A percentile compares a stretch with the other conserved stretches of the same genome.
phyloP scores from a whole-genome alignment of 2,329 filamentous ascomycete genomes.

The Colletotrichum coccodes region DNA sequence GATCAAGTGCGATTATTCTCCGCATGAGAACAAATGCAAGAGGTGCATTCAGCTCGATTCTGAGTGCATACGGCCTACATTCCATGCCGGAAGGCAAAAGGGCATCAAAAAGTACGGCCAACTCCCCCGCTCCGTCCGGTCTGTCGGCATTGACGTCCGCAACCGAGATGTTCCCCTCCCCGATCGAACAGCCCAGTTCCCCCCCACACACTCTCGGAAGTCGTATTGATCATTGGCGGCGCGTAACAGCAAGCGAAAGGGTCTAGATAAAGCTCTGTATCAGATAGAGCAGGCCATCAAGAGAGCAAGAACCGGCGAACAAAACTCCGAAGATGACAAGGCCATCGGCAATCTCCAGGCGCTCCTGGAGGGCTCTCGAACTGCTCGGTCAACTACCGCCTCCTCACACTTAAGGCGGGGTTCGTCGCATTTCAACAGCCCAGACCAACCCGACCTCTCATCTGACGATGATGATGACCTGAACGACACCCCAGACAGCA shows the following conservation, averaged over 20 bases:
- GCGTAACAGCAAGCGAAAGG: constrained; percentile 73
- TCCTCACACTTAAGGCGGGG: constrained; percentile 35
- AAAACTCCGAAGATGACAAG: constrained; percentile 55
- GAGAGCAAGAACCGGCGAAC: constrained; percentile 59
- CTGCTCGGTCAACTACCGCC: constrained; percentile 30
- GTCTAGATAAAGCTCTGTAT: constrained; percentile 78
- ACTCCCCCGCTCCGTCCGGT: not conserved
- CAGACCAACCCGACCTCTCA: constrained; percentile 41
- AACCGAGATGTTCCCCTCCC: not conserved
- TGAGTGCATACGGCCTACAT: constrained; percentile 77
- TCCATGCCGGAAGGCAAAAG: constrained; percentile 78
- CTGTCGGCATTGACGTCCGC: not conserved
- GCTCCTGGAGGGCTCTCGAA: constrained; percentile 45
- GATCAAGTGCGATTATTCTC: constrained; percentile 71
- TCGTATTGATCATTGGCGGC: not conserved
- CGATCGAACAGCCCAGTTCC: not conserved
- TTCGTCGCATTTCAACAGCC: constrained; percentile 32
- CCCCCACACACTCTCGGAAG: not conserved
- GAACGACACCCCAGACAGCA: constrained; percentile 39
- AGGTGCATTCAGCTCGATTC: constrained; percentile 66
- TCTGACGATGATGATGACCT: constrained; percentile 46
- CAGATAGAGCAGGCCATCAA: constrained; percentile 78
- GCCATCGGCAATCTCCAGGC: constrained; percentile 55
- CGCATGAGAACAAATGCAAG: constrained; percentile 64
- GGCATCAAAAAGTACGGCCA: constrained; percentile 77